A percentile compares a stretch with the other conserved stretches of the same genome.
These are phyloP conservation scores for Bryopsis sp. DNA, from an alignment of 139 green algal genomes.

Conservation along the genomic window DNA sequence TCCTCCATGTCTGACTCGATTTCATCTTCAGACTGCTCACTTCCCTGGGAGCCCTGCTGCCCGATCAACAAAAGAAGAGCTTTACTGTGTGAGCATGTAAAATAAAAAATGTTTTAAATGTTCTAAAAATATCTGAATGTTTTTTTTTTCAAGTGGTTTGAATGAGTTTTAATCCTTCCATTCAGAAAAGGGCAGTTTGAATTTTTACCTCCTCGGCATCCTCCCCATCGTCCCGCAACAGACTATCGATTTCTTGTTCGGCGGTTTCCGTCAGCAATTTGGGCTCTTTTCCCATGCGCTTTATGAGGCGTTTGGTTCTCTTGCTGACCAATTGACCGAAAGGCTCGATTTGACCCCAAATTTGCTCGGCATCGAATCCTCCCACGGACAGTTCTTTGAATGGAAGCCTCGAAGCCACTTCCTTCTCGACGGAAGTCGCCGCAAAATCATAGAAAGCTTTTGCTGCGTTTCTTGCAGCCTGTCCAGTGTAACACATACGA, in stretches of 20 bases:
- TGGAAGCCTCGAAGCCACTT: not conserved
- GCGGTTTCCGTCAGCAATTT: not conserved
- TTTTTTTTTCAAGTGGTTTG: too few relatives aligned
- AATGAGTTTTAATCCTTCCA: too few relatives aligned
- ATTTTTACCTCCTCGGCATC: too few relatives aligned
- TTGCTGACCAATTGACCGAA: not conserved
- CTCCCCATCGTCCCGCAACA: not conserved
- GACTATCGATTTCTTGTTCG: constrained; percentile 1
- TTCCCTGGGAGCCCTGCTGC: too few relatives aligned
- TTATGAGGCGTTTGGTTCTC: not conserved
- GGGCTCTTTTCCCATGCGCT: not conserved
- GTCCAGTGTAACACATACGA: too few relatives aligned
- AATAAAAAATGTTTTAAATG: too few relatives aligned
- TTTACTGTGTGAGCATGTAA: too few relatives aligned
- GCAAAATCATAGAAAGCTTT: not conserved
- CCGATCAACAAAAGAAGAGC: too few relatives aligned
- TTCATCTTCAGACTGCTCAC: too few relatives aligned
- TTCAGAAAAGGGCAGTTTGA: too few relatives aligned
- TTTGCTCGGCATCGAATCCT: constrained; percentile 18
- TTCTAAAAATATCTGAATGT: too few relatives aligned
- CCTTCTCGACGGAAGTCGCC: not conserved
- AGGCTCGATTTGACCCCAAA: constrained; percentile 16
- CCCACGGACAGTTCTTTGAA: not conserved
- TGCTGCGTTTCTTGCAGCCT: not conserved
- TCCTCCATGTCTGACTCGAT: too few relatives aligned